A percentile compares a stretch with the other conserved stretches of the same genome.
phyloP scores from a whole-genome alignment of 2,329 filamentous ascomycete species.

The Talaromyces sp. region DNA sequence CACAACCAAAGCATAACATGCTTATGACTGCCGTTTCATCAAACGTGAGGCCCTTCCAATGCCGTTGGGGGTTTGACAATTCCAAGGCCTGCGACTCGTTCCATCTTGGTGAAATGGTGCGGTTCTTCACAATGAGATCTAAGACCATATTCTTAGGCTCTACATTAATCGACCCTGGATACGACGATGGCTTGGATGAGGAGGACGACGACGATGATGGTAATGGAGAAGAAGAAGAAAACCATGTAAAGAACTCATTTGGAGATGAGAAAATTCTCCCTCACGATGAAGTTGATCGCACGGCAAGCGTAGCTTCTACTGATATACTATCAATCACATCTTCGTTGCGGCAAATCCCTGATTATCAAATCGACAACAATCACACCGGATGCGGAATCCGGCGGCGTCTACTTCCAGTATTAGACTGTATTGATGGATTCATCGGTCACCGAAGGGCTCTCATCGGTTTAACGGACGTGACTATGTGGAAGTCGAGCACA shows the following conservation, averaged over 20 bases:
- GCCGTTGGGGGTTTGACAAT: slow-evolving; percentile 42
- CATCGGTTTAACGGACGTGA: slow-evolving; percentile 29
- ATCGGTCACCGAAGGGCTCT: slow-evolving; percentile 34
- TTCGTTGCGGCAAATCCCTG: slow-evolving; percentile 42
- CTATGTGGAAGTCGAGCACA: slow-evolving; percentile 20
- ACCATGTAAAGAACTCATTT: slow-evolving; percentile 9
- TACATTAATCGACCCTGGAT: slow-evolving; percentile 38
- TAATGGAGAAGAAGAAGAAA: slow-evolving; percentile 18
- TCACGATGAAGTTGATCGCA: neutral
- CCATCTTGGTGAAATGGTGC: slow-evolving; percentile 46
- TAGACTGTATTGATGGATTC: slow-evolving; percentile 42
- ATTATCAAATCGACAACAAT: slow-evolving; percentile 44
- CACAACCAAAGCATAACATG: slow-evolving; percentile 15
- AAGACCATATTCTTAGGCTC: slow-evolving; percentile 45
- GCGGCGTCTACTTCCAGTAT: slow-evolving; percentile 39
- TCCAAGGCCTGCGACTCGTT: slow-evolving; percentile 46
- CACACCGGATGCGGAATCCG: slow-evolving; percentile 45
- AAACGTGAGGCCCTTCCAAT: slow-evolving; percentile 37
- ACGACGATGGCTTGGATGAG: slow-evolving; percentile 24
- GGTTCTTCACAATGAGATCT: slow-evolving; percentile 43
- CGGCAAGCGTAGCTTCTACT: slow-evolving; percentile 4
- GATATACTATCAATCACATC: slow-evolving; percentile 36
- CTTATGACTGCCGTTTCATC: slow-evolving; percentile 20
- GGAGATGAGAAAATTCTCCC: neutral
- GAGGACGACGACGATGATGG: slow-evolving; percentile 15